A percentile compares a stretch with the other conserved stretches of the same genome.
phyloP scores from a whole-genome alignment of 1,284 basidiomycete species.

The Cutaneotrichosporon dermatis region DNA sequence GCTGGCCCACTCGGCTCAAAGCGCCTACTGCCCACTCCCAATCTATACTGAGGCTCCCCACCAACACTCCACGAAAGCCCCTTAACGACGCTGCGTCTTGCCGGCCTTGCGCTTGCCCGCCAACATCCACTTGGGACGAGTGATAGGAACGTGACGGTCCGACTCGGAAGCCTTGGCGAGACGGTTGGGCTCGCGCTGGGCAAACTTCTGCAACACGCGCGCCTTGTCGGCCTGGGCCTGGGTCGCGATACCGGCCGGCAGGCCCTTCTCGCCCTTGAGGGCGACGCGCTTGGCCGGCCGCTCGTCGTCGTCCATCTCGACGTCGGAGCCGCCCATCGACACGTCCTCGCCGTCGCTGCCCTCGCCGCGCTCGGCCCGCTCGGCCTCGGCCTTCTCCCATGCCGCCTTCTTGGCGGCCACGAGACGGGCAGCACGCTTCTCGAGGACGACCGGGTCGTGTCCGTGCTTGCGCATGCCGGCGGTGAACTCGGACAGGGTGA shows the following conservation, averaged over 20 bases:
- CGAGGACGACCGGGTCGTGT: slow-evolving; percentile 79
- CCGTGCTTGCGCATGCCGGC: slow-evolving; percentile 77
- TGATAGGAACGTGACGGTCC: slow-evolving; percentile 58
- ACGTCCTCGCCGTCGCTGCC: slow-evolving; percentile 38
- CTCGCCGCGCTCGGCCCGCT: slow-evolving; percentile 4
- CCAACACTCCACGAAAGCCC: no score
- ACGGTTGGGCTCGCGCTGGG: slow-evolving; percentile 78
- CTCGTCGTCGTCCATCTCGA: slow-evolving; percentile 9
- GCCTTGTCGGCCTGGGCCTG: slow-evolving; percentile 75
- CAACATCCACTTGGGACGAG: slow-evolving; percentile 58
- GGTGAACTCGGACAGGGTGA: slow-evolving; percentile 83
- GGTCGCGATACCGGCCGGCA: slow-evolving; percentile 67
- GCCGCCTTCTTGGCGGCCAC: slow-evolving; percentile 48
- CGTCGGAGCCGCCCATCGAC: slow-evolving; percentile 34
- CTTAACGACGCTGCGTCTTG: slow-evolving; percentile 73
- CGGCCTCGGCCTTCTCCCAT: slow-evolving; percentile 48
- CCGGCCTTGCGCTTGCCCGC: slow-evolving; percentile 83
- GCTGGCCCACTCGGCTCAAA: no score
- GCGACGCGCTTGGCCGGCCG: slow-evolving; percentile 3
- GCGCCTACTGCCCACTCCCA: no score
- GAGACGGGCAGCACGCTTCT: slow-evolving; percentile 78
- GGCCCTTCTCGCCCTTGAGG: slow-evolving; percentile 25
- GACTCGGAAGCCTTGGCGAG: slow-evolving; percentile 83
- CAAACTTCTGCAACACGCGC: slow-evolving; percentile 71
- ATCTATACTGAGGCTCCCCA: no score